Base-by-base conservation (phyloP, 228 moss, liverwort and hornwort species). In the Sphagnum fallax region DNA sequence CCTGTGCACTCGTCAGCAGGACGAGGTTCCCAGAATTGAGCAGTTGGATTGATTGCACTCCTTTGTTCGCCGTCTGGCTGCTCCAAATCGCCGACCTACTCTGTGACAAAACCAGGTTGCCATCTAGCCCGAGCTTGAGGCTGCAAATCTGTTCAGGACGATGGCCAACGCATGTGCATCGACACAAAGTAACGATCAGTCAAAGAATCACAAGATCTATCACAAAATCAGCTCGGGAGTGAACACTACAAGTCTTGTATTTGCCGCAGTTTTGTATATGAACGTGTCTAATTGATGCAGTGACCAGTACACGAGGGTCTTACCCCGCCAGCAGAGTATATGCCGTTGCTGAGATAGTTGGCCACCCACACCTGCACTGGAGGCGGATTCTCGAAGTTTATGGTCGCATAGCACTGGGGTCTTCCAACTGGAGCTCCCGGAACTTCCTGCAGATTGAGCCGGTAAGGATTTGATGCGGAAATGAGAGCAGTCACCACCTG, bases 321-420 rank as follows among this genome's bases (percentile, higher is more conserved):
- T 55, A 55, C 8, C 8, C 55, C 55, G 12, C 55, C 12, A 8
- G 55, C 55, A 55, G 55, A 8, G 12, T 55, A 4, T 55, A 55
- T 12, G 9, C 55, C 55, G 12, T 55, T 55, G 55, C 8, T 12
- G 55, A 55, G 5, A 6, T 10, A 65, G 48, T 65, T 65, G 12
- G 65, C 65, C 47, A 51, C 48, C 65, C 65, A 65, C 48, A 65
- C 50, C 48, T 65, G 65, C 11, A 65, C 6, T 50, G 13, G 48
- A 48, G 65, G 50, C 65, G 48, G 49, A 32, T 32, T 32, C 13
- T 13, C 65, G 50, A 48, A 49, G 32, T 65, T 18, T 48, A 65
- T 49, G 5, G 65, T 13, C 47, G 49, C 10, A 48, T 48, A 48
- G 65, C 65, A 65, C 9, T 48, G 13, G 13, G 12, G 13, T 4